Evolutionary conservation across 164 flowering plant genomes (phyloP).

Genomic region (Liriodendron chinense): DNA sequence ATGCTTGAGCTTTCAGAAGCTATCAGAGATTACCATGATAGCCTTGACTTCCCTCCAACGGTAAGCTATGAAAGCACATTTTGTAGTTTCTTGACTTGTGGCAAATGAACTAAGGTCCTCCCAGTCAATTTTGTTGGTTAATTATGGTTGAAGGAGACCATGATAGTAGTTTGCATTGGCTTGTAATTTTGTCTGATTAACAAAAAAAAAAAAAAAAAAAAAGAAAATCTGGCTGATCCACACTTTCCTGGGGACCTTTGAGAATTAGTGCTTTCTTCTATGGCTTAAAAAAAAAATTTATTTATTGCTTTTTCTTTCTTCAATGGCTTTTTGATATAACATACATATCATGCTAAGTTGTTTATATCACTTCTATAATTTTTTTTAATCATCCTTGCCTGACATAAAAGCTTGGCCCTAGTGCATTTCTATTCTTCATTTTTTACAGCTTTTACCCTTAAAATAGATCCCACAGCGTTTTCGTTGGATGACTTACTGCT

Average conservation of each 20-base stretch:
- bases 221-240: background rate
- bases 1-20: constrained; percentile 98
- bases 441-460: background rate
- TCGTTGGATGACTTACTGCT: background rate
- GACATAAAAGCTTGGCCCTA: background rate
- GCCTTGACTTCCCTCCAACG: constrained; percentile 60
- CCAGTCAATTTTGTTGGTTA: background rate
- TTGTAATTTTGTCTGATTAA: background rate
- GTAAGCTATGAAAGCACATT: constrained; percentile 31
- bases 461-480: background rate
- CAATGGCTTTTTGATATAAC: too few relatives aligned
- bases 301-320: too few relatives aligned
- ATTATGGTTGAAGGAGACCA: background rate
- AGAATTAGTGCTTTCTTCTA: background rate
- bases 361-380: too few relatives aligned
- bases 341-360: too few relatives aligned
- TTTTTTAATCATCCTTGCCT: background rate
- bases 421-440: background rate
- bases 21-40: constrained; percentile 86
- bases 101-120: background rate
- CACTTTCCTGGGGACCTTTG: background rate
- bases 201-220: background rate
- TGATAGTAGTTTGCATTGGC: background rate
- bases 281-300: too few relatives aligned
- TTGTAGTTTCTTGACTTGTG: background rate